phyloP scores from a whole-genome alignment of 2,329 filamentous ascomycete genomes.

The Eutypa lata region DNA sequence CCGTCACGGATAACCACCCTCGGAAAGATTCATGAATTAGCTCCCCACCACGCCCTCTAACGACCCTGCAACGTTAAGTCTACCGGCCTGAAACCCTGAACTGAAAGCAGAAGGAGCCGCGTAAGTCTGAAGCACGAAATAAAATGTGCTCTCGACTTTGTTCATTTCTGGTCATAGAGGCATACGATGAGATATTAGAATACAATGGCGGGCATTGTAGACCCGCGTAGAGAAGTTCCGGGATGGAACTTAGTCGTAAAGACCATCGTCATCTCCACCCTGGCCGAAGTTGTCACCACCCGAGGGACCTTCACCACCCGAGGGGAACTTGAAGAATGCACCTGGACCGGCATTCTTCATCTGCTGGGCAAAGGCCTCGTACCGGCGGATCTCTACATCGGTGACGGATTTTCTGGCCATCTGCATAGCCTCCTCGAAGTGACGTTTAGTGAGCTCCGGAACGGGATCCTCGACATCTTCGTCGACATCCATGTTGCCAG shows the following conservation, averaged over 20 bases:
- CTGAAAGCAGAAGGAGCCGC: not conserved
- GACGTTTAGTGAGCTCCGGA: constrained; percentile 89
- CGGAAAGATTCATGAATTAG: not conserved
- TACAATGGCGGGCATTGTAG: constrained; percentile 32
- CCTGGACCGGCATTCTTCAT: constrained; percentile 98
- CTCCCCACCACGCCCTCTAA: not conserved
- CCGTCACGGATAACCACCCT: not conserved
- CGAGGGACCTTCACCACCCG: constrained; percentile 66
- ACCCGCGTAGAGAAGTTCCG: constrained; percentile 12
- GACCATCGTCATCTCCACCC: constrained; percentile 90
- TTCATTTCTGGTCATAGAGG: not conserved
- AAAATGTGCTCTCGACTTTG: not conserved
- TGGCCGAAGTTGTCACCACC: constrained; percentile 69
- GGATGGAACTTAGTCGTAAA: constrained; percentile 74
- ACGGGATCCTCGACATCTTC: constrained; percentile 89
- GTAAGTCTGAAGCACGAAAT: not conserved
- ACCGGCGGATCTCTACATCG: constrained; percentile 95
- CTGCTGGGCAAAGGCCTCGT: constrained; percentile 97
- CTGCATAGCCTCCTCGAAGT: constrained; percentile 99
- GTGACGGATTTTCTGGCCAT: constrained; percentile 89
- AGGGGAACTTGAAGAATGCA: constrained; percentile 97
- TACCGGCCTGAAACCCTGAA: constrained; percentile 6
- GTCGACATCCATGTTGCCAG: constrained; percentile 78
- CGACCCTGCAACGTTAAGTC: not conserved
- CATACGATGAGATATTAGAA: constrained; percentile 39